Evolutionary conservation across 1,284 basidiomycete genomes (phyloP).

Genomic region (Sporisorium graminicola): DNA sequence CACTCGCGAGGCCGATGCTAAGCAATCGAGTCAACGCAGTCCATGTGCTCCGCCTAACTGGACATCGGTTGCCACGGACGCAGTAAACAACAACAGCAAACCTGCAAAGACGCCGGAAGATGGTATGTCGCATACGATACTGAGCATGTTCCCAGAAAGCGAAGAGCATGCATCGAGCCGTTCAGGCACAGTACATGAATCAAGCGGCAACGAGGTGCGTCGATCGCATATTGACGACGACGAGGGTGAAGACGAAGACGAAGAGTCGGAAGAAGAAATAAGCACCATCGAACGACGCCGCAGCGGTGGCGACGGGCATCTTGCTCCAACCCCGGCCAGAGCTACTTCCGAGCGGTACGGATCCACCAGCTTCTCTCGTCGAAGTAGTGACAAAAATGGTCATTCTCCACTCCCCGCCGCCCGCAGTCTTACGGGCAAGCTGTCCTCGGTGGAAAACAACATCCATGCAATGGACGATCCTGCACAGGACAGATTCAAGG

Average conservation of each 20-base stretch:
- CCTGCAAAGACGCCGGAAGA: neutral
- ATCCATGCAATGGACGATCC: slow-evolving; percentile 48
- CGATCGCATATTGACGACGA: neutral
- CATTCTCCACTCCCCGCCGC: slow-evolving; percentile 5
- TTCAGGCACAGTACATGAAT: neutral
- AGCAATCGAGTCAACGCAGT: slow-evolving; percentile 5
- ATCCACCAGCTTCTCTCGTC: slow-evolving; percentile 29
- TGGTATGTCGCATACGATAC: slow-evolving; percentile 23
- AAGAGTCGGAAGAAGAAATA: slow-evolving; percentile 30
- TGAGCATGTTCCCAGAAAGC: slow-evolving; percentile 28
- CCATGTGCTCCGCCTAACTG: slow-evolving; percentile 14
- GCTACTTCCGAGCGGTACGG: slow-evolving; percentile 22
- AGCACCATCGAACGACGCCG: slow-evolving; percentile 16
- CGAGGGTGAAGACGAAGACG: neutral
- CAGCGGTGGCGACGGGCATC: neutral
- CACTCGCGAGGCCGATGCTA: slow-evolving; percentile 12
- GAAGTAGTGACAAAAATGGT: neutral
- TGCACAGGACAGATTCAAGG: slow-evolving; percentile 26
- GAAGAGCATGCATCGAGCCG: slow-evolving; percentile 7
- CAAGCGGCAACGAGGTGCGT: neutral
- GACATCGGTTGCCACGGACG: slow-evolving; percentile 33
- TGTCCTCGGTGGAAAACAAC: slow-evolving; percentile 37
- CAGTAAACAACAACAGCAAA: slow-evolving; percentile 11
- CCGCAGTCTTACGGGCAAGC: slow-evolving; percentile 36
- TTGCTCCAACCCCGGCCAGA: neutral